Percentiles rank a stretch among this genome's conserved stretches.
phyloP scores from a whole-genome alignment of 1,284 basidiomycete species.

The Inonotus hispidus region DNA sequence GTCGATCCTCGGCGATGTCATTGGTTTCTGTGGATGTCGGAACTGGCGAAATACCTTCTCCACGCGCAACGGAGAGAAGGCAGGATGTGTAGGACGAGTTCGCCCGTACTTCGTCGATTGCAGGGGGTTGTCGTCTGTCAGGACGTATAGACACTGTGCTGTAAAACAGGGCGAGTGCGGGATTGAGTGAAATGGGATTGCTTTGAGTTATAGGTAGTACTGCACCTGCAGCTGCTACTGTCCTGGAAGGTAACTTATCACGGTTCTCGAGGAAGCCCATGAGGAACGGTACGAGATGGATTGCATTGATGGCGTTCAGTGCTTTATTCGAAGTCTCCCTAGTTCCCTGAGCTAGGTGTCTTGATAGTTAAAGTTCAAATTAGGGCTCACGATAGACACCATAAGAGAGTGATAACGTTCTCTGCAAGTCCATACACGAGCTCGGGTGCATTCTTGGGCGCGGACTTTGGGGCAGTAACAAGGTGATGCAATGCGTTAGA shows the following conservation, averaged over 20 bases:
- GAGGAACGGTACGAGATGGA: constrained; percentile 71
- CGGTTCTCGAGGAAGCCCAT: constrained; percentile 76
- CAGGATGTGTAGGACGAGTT: constrained; percentile 63
- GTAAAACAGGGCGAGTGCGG: constrained; percentile 1
- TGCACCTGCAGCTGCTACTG: constrained; percentile 75
- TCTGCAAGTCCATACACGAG: constrained; percentile 84
- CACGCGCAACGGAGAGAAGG: constrained; percentile 55
- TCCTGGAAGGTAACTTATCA: constrained; percentile 58
- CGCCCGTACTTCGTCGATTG: constrained; percentile 55
- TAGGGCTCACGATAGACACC: constrained; percentile 82
- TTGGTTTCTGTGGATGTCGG: constrained; percentile 28
- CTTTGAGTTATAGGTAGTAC: not conserved
- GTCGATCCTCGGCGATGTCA: constrained; percentile 39
- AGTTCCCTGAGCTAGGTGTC: constrained; percentile 31
- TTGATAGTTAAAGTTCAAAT: not conserved
- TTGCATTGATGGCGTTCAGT: constrained; percentile 77
- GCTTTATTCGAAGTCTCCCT: constrained; percentile 92
- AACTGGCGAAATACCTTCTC: not conserved
- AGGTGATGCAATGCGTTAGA: constrained; percentile 68
- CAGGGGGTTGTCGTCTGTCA: constrained; percentile 84
- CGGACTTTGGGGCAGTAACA: constrained; percentile 50
- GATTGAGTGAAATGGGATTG: not conserved
- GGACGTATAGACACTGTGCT: constrained; percentile 88
- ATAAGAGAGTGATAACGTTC: constrained; percentile 85
- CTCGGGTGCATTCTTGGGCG: constrained; percentile 64